phyloP scores from a whole-genome alignment of 768 basidiomycete species.

The Lyophyllum semitale region DNA sequence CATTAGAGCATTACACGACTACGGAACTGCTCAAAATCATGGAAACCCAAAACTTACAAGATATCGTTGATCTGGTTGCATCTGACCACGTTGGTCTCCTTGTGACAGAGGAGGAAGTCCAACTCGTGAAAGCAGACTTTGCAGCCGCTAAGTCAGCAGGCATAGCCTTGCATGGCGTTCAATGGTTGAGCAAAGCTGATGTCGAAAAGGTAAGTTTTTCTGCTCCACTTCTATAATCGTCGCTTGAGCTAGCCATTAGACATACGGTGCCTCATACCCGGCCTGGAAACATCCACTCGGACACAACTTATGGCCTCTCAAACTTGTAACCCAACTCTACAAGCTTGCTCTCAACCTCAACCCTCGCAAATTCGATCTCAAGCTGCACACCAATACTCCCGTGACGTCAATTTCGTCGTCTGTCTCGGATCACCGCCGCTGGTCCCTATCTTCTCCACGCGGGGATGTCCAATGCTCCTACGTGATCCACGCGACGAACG shows the following conservation, averaged over 20 bases:
- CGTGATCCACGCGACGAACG: constrained; percentile 88
- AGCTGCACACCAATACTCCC: constrained; percentile 74
- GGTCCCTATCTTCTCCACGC: constrained; percentile 65
- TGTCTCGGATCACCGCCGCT: constrained; percentile 32
- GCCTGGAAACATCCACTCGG: constrained; percentile 48
- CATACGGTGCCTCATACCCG: constrained; percentile 51
- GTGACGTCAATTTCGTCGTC: constrained; percentile 46
- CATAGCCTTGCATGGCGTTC: constrained; percentile 41
- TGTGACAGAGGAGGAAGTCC: constrained; percentile 46
- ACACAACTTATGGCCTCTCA: constrained; percentile 78
- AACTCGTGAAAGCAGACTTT: constrained; percentile 42
- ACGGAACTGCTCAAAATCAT: constrained; percentile 51
- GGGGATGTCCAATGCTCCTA: constrained; percentile 61
- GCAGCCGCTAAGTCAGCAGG: constrained; percentile 57
- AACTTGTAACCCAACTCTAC: constrained; percentile 73
- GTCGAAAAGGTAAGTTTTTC: constrained; percentile 45
- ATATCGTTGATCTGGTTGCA: constrained; percentile 62
- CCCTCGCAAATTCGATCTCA: constrained; percentile 40
- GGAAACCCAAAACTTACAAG: constrained; percentile 38
- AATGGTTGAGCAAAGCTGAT: constrained; percentile 49
- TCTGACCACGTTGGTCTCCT: constrained; percentile 56
- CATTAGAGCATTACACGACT: constrained; percentile 60
- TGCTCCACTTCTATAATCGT: background rate
- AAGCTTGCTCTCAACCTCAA: constrained; percentile 34
- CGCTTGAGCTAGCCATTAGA: constrained; percentile 20